Percentiles rank a stretch among this genome's conserved stretches.
phyloP scores from a whole-genome alignment of 495 filamentous ascomycete genomes.

The Clohesyomyces aquaticus region DNA sequence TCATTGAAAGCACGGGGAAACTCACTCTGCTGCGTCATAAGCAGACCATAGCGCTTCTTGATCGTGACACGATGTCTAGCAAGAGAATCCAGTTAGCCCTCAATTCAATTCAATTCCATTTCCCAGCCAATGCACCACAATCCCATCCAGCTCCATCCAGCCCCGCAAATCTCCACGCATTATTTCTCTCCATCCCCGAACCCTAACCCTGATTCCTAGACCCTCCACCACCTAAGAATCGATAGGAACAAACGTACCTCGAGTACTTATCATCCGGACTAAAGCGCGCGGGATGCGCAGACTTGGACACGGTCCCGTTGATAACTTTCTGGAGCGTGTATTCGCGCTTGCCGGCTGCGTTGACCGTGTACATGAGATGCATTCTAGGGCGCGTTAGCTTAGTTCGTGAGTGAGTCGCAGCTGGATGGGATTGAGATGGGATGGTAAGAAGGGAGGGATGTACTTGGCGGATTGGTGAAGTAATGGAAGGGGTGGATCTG shows the following conservation, averaged over 20 bases:
- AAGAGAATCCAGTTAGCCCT: slow-evolving; percentile 5
- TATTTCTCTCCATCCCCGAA: no score
- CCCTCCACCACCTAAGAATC: no score
- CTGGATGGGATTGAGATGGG: not conserved
- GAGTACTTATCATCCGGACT: slow-evolving; percentile 98
- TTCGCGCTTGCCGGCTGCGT: slow-evolving; percentile 73
- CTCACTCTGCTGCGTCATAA: slow-evolving; percentile 83
- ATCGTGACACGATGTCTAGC: slow-evolving; percentile 83
- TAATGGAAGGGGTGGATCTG: not conserved
- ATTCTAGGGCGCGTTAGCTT: slow-evolving; percentile 54
- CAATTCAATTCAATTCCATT: not conserved
- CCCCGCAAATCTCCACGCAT: no score
- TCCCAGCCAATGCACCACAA: no score
- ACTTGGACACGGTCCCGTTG: slow-evolving; percentile 82
- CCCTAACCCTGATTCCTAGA: no score
- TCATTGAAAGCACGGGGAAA: slow-evolving; percentile 15
- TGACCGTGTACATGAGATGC: slow-evolving; percentile 88
- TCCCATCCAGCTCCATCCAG: no score
- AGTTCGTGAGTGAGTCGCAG: no score
- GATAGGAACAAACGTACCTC: slow-evolving; percentile 53
- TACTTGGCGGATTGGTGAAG: not conserved
- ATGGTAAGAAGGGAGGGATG: not conserved
- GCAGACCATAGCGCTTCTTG: slow-evolving; percentile 86
- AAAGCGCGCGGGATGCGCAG: slow-evolving; percentile 94
- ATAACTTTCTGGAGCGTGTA: slow-evolving; percentile 89